Base-by-base conservation (phyloP, 352 stramenopile genomes). In the Phytopythium chamaehyphon region DNA sequence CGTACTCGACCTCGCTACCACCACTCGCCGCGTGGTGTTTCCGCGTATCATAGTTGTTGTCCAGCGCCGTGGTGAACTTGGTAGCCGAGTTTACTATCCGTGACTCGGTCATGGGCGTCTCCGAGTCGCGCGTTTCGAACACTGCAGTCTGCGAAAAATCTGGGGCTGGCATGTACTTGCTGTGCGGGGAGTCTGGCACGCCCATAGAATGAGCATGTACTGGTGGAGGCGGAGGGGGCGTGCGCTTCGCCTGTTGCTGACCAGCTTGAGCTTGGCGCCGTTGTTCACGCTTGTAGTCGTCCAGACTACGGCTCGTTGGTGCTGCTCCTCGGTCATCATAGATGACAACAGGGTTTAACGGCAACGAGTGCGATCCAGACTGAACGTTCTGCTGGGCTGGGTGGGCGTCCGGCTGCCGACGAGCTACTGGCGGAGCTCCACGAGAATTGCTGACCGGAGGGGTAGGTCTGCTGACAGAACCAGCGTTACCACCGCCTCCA, bases 91-190 rank as follows among this genome's bases (percentile, higher is more conserved):
- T 42, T 7, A 51, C 36, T 40, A 55, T 49, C 28, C 53, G 49
- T 2, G 54, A 51, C 18, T 61, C 53, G 7, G 36, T 57, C 47
- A 69, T 45, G 33, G 59, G 48, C 11, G 50, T 64, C 43, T 71
- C 59, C 15, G 62, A 75, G 15, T 69, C 59, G 7, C 62, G 62
- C 16, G 37, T 51, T 22, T 61, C 57, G 28, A 57, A 68, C 28
- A 56, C 14, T n/a, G 26, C 37, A 2, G 39, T 35, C 24, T 47
- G 19, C 8, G 40, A 55, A 24, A 55, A 42, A 9, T 37, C 43
- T 49, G 43, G 43, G 11, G 43, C 11, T 8, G 22, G 12, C 28
- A 10, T 33, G 28, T 33, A 33, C 28, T 33, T 33, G 28, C 28
- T 33, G n/a, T 40, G 46, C 22, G n/a, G 22, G 42, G 42, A 47